A percentile compares a stretch with the other conserved stretches of the same genome.
These are phyloP conservation scores for Melocanna baccifera DNA, from an alignment of 176 grass and related monocot species.

Conservation along the genomic window DNA sequence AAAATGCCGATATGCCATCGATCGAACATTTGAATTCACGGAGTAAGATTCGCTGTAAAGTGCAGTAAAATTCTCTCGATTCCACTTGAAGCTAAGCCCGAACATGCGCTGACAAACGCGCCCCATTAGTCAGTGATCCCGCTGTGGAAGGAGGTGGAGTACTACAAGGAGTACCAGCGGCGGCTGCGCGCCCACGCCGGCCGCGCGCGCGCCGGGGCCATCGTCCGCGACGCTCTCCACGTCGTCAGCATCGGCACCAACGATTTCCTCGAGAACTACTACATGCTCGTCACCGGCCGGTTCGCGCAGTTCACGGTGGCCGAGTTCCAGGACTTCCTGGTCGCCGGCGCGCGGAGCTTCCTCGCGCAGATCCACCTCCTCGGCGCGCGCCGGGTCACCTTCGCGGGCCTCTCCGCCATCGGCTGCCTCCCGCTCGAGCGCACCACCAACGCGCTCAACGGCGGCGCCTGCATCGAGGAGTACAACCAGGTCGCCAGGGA, in stretches of 20 bases:
- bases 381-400: conserved; percentile 48
- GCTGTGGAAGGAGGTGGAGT: conserved; percentile 64
- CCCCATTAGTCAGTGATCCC: conserved; percentile 55
- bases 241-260: conserved; percentile 76
- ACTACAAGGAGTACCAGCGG: conserved; percentile 64
- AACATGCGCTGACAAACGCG: background rate
- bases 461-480: conserved; percentile 54
- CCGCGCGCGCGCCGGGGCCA: background rate
- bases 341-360: conserved; percentile 34
- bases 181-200: conserved; percentile 38
- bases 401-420: conserved; percentile 44
- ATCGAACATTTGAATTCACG: too few species aligned
- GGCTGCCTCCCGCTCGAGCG: conserved; percentile 76
- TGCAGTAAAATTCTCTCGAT: background rate
- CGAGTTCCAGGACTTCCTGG: conserved; percentile 49
- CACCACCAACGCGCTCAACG: conserved; percentile 32
- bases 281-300: conserved; percentile 32
- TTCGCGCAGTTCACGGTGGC: conserved; percentile 39
- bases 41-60: too few species aligned
- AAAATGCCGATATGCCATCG: too few species aligned
- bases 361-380: conserved; percentile 42
- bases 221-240: conserved; percentile 53
- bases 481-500: conserved; percentile 56
- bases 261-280: conserved; percentile 76
- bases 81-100: background rate